Evolutionary conservation across 805 yeast species (phyloP), one percentile per base, ranked within the genome.

Genomic region (Cyberlindnera mississippiensis): DNA sequence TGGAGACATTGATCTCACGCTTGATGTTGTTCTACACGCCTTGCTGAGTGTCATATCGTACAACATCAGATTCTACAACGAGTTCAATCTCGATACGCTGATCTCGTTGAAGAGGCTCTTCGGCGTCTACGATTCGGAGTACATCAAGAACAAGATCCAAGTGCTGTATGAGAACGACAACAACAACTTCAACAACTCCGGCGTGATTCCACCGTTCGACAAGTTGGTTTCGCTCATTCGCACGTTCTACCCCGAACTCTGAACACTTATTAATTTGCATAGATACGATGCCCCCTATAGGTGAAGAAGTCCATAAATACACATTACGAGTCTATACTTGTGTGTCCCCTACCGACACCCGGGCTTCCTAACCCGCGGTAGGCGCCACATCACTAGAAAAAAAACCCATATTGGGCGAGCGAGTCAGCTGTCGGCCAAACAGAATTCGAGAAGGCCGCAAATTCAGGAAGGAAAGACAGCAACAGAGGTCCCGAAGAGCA

Each of bases 61-160:
- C 74, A 73, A 79, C 45, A 61, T 74, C 28, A 67, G 90, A 34
- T 85, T 82, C 73, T 83, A 82, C 54, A 80, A 75, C 50, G 78
- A 71, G 45, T 74, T 66, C 66, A 78, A 56, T 52, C 55, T 63
- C 27, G 66, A 59, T 38, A 71, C 71, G 42, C 58, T 67, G 8
- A 63, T 71, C 15, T 69, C 76, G 5, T 52, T 83, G 38, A 59
- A 63, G 40, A 69, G 71, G 44, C 52, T 73, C 16, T 58, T 75
- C 26, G 52, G 53, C 6, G 60, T 61, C 6, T 58, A 63, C 37
- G 70, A 71, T 35, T 38, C 46, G 12, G 66, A 61, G 16, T 56
- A 46, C 36, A 51, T 61, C 37, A 51, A 56, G 38, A 60, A 58
- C 41, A 60, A 55, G 35, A 49, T 58, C 17, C 61, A 51, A 32